Conservation (phyloP, 495 filamentous ascomycete species). For the Neurospora sp. region DNA sequence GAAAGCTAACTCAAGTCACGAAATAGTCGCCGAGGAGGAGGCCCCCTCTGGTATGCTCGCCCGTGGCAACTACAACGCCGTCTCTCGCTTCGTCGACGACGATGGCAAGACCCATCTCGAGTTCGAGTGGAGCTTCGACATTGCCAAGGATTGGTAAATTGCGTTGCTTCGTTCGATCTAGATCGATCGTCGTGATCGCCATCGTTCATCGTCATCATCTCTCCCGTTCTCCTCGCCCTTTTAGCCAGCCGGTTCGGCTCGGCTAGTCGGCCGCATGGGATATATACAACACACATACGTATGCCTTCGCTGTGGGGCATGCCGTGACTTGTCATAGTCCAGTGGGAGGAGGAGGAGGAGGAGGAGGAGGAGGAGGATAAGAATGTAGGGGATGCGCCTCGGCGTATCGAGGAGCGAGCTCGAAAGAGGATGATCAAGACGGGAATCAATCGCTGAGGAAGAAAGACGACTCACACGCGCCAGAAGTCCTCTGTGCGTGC, state of each 20-base stretch:
- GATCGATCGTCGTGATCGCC: not conserved
- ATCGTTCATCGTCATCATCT: not conserved
- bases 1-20: not conserved
- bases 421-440: not conserved
- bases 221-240: not conserved
- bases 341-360: no score
- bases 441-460: not conserved
- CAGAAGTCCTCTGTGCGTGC: not conserved
- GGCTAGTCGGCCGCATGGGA: not conserved
- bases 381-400: not conserved
- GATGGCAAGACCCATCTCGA: slow-evolving; percentile 75
- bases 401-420: not conserved
- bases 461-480: not conserved
- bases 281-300: not conserved
- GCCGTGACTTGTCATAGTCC: not conserved
- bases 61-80: slow-evolving; percentile 76
- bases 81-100: slow-evolving; percentile 84
- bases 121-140: slow-evolving; percentile 92
- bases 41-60: slow-evolving; percentile 83
- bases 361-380: no score
- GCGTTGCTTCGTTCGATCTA: not conserved
- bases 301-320: not conserved
- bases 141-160: slow-evolving; percentile 81
- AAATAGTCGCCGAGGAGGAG: slow-evolving; percentile 72
- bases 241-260: not conserved